Evolutionary conservation across 2,329 filamentous ascomycete species (phyloP).

Genomic region (Biscogniauxia sp.): DNA sequence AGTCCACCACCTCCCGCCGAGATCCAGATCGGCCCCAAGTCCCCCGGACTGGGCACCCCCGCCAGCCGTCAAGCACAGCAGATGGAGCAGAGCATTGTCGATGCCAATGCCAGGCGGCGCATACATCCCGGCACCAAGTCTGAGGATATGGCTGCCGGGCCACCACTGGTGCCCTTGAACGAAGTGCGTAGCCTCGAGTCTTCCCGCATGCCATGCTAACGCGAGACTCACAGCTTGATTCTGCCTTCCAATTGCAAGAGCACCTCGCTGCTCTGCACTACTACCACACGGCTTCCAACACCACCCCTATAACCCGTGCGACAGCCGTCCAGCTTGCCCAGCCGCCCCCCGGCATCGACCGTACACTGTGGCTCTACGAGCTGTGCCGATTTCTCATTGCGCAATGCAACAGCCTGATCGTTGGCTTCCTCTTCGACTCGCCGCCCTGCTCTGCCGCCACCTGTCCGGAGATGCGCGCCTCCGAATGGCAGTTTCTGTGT

Average conservation of each 20-base stretch:
- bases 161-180: conserved; percentile 78
- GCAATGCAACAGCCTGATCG: conserved; percentile 88
- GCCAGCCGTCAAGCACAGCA: conserved; percentile 58
- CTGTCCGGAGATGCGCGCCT: conserved; percentile 97
- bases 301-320: conserved; percentile 69
- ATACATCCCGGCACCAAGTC: conserved; percentile 91
- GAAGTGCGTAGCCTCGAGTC: conserved; percentile 57
- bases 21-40: conserved; percentile 82
- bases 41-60: conserved; percentile 49
- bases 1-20: conserved; percentile 94
- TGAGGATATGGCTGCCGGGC: conserved; percentile 89
- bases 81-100: conserved; percentile 62
- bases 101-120: conserved; percentile 74
- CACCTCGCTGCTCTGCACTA: conserved; percentile 92
- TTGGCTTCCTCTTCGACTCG: conserved; percentile 87
- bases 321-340: conserved; percentile 74
- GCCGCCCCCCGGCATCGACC: conserved; percentile 78
- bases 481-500: conserved; percentile 98
- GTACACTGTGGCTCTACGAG: conserved; percentile 94
- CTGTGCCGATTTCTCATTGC: conserved; percentile 93
- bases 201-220: conserved; percentile 2
- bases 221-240: conserved; percentile 69
- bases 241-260: conserved; percentile 94
- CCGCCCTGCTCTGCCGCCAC: conserved; percentile 86
- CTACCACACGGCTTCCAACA: conserved; percentile 67